Conservation (phyloP, 306 rosid genomes). For the Pterocarpus macrocarpus region DNA sequence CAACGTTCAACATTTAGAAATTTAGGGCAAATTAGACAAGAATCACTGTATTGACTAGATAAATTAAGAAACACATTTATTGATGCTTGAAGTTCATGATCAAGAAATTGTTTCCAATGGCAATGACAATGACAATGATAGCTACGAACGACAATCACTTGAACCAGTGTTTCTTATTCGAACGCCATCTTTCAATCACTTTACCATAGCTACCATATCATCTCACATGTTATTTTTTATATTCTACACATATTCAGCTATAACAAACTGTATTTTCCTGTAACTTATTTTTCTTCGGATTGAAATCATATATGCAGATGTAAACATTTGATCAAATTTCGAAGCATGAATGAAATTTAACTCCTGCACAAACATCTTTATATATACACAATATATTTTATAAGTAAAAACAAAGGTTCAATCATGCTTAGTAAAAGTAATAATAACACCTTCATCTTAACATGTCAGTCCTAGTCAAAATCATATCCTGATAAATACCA, state of each 20-base stretch:
- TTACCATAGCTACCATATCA: too few species aligned
- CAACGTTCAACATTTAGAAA: too few species aligned
- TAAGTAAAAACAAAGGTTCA: conserved; percentile 32
- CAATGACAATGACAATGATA: too few species aligned
- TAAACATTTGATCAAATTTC: neutral
- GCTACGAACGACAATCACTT: too few species aligned
- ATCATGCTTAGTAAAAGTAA: conserved; percentile 15
- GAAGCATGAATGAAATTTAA: conserved; percentile 19
- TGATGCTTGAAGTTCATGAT: too few species aligned
- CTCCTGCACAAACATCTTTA: conserved; percentile 29
- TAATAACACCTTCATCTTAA: conserved; percentile 32
- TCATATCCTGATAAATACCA: conserved; percentile 86
- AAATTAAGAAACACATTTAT: too few species aligned
- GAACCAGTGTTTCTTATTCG: too few species aligned
- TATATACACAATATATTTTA: conserved; percentile 17
- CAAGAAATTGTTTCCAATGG: too few species aligned
- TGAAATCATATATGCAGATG: neutral
- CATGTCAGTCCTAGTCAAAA: conserved; percentile 51
- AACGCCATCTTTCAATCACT: too few species aligned
- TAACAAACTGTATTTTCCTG: neutral
- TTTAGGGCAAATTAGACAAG: too few species aligned
- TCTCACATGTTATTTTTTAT: too few species aligned
- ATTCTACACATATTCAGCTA: neutral
- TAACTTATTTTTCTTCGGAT: neutral
- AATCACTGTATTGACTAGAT: too few species aligned